phyloP scores from a whole-genome alignment of 768 basidiomycete genomes.

The Psilocybe subaeruginosa region DNA sequence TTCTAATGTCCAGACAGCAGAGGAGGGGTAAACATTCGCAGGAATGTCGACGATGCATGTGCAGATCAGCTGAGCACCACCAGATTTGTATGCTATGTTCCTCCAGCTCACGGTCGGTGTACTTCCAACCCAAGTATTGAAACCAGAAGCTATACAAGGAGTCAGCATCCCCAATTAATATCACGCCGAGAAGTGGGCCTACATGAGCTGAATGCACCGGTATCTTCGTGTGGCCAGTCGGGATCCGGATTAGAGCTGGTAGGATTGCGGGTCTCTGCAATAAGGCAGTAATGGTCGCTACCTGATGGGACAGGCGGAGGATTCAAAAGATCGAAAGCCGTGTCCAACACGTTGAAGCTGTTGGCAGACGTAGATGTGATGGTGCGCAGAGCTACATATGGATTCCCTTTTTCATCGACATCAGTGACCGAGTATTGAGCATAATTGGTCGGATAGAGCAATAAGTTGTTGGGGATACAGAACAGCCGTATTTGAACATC shows the following conservation, averaged over 20 bases:
- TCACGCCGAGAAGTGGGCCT: neutral
- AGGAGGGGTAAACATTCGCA: neutral
- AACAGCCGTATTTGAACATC: neutral
- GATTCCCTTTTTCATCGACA: neutral
- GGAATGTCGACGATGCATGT: neutral
- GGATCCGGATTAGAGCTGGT: neutral
- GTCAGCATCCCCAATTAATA: neutral
- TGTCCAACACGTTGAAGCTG: neutral
- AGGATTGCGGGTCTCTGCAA: neutral
- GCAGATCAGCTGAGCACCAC: neutral
- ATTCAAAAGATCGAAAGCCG: neutral
- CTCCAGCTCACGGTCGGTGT: neutral
- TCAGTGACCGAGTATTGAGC: neutral
- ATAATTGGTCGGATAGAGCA: neutral
- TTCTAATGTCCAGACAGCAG: neutral
- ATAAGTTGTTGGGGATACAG: neutral
- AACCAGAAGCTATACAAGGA: neutral
- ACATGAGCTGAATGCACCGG: neutral
- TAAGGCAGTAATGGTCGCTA: neutral
- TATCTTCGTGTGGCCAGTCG: slow-evolving; percentile 1
- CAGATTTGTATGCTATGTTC: neutral
- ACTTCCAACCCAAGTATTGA: neutral
- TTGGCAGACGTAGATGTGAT: neutral
- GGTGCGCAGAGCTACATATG: neutral
- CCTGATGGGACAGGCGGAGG: neutral